Percentiles rank a stretch among this genome's conserved stretches.
phyloP scores from a whole-genome alignment of 208 protist genomes.

The Blechomonas ayalai region DNA sequence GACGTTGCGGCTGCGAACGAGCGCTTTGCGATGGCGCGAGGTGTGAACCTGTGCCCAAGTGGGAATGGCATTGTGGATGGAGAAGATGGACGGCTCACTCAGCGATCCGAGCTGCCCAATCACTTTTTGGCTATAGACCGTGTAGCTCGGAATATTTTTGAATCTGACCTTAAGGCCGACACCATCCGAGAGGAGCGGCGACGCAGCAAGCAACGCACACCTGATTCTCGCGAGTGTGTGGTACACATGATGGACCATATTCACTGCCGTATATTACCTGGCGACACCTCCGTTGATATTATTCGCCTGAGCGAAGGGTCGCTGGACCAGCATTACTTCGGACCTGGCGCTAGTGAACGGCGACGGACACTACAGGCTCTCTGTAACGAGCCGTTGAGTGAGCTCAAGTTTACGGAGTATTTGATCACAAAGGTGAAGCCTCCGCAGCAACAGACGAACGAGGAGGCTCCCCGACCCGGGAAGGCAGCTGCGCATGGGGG shows the following conservation, averaged over 20 bases:
- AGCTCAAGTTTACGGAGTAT: conserved; percentile 11
- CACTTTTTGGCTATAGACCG: conserved; percentile 29
- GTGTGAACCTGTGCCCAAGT: conserved; percentile 17
- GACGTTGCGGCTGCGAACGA: conserved; percentile 12
- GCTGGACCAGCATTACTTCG: conserved; percentile 17
- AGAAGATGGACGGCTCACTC: conserved; percentile 4
- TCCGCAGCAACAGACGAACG: not conserved
- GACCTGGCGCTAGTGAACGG: conserved; percentile 1
- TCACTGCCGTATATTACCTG: conserved; percentile 16
- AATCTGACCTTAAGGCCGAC: not conserved
- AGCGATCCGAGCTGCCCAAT: conserved; percentile 15
- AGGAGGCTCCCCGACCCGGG: not conserved
- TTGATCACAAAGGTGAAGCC: conserved; percentile 8
- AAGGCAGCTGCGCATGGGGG: conserved; percentile 1
- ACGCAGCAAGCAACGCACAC: conserved; percentile 13
- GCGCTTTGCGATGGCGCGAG: conserved; percentile 23
- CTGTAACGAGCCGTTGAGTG: conserved; percentile 27
- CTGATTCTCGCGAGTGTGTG: conserved; percentile 6
- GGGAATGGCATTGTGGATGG: conserved; percentile 6
- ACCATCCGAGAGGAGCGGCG: conserved; percentile 10
- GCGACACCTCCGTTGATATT: conserved; percentile 14
- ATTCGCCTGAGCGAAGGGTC: conserved; percentile 20
- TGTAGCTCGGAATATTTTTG: conserved; percentile 12
- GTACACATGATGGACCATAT: conserved; percentile 24
- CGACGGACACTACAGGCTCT: conserved; percentile 24